These are phyloP conservation scores for Eucalyptus erythrocorys DNA, from an alignment of 345 rosid species.

Conservation along the genomic window DNA sequence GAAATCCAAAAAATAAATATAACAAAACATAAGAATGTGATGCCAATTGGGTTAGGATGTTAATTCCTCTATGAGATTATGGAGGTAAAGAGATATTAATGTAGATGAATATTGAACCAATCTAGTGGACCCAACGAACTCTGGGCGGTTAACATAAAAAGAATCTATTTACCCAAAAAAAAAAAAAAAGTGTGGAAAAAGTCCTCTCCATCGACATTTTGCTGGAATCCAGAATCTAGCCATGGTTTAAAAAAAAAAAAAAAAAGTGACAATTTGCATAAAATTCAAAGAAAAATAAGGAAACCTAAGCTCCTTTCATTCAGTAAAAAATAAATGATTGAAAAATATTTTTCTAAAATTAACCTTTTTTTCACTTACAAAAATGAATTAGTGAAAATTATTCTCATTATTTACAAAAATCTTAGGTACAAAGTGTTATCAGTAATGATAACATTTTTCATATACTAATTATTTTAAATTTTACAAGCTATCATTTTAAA, in stretches of 20 bases:
- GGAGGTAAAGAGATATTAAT: not conserved
- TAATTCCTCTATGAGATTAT: not conserved
- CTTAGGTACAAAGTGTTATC: not conserved
- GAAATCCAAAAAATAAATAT: not conserved
- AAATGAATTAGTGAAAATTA: not conserved
- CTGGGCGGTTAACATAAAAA: not conserved
- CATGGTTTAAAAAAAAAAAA: not conserved
- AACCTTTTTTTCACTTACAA: too few relatives aligned
- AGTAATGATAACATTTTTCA: not conserved
- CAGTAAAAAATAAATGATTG: not conserved
- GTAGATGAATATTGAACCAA: not conserved
- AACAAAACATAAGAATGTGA: not conserved
- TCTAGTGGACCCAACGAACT: not conserved
- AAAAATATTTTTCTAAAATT: not conserved
- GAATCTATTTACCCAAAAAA: not conserved
- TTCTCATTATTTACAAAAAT: not conserved
- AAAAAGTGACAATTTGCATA: not conserved
- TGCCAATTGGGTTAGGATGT: not conserved
- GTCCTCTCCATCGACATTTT: not conserved
- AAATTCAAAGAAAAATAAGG: not conserved
- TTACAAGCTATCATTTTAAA: too few relatives aligned
- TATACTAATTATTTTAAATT: not conserved
- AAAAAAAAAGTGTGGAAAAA: not conserved
- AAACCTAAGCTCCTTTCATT: not conserved
- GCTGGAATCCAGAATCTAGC: not conserved